These are phyloP conservation scores for Tetratostichococcus sp. DNA, from an alignment of 139 green algal genomes.

Conservation along the genomic window DNA sequence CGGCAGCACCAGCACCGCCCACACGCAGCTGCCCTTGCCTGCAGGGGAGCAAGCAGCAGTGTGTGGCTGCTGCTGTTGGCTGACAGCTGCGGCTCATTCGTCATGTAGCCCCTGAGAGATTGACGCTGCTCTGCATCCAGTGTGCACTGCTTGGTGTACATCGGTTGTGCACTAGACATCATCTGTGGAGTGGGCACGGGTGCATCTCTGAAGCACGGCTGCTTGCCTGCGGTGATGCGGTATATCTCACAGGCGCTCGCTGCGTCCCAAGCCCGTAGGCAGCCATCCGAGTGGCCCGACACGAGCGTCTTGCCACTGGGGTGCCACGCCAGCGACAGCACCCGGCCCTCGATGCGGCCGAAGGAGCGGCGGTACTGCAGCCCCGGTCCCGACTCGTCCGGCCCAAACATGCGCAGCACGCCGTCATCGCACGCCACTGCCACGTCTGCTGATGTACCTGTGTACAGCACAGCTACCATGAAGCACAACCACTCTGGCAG, in stretches of 20 bases:
- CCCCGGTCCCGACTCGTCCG: constrained; percentile 49
- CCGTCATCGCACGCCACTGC: constrained; percentile 91
- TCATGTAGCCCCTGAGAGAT: no score
- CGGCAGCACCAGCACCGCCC: constrained; percentile 69
- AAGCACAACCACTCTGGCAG: background rate
- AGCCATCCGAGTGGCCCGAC: constrained; percentile 57
- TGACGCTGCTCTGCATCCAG: no score
- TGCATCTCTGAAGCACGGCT: no score
- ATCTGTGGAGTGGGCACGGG: no score
- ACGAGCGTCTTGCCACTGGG: constrained; percentile 49
- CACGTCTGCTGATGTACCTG: constrained; percentile 38
- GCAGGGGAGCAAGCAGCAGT: constrained; percentile 1
- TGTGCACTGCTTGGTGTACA: no score
- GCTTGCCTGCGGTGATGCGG: constrained; percentile 57
- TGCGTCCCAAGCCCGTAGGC: constrained; percentile 64
- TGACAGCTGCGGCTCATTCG: background rate
- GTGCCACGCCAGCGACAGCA: constrained; percentile 77
- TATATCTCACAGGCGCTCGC: constrained; percentile 51
- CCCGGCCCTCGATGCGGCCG: constrained; percentile 47
- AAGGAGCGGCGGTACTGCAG: constrained; percentile 52
- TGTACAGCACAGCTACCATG: background rate
- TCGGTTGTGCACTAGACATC: no score
- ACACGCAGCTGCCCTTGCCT: constrained; percentile 59
- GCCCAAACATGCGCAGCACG: constrained; percentile 68
- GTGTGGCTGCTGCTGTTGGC: no score